Conservation (phyloP, 495 filamentous ascomycete species). For the Talaromyces nanjingensis region DNA sequence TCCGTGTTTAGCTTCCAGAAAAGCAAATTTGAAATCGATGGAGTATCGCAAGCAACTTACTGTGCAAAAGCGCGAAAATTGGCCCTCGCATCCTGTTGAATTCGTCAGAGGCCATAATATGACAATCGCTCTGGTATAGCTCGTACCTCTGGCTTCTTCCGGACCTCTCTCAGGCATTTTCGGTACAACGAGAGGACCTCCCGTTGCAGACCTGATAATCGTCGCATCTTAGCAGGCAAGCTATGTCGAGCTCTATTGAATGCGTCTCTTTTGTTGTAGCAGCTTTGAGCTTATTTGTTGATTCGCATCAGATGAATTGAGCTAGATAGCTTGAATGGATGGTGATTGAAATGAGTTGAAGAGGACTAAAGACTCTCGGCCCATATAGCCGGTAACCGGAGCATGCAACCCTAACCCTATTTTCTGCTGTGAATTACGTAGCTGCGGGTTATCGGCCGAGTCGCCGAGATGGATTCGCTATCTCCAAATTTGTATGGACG, state of each 20-base stretch:
- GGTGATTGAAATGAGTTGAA: background rate
- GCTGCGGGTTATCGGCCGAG: slow-evolving; percentile 18
- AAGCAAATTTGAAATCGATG: background rate
- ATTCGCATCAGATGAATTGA: background rate
- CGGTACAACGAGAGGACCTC: slow-evolving; percentile 85
- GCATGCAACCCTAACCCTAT: background rate
- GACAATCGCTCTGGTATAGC: background rate
- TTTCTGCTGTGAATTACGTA: background rate
- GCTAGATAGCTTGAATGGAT: background rate
- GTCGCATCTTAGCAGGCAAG: slow-evolving; percentile 5
- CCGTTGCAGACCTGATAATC: slow-evolving; percentile 82
- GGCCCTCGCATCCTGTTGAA: slow-evolving; percentile 35
- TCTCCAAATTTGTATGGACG: background rate
- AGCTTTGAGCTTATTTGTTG: background rate
- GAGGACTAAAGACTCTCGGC: background rate
- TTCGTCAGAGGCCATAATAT: background rate
- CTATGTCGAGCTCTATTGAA: background rate
- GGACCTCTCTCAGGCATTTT: slow-evolving; percentile 69
- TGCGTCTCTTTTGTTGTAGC: background rate
- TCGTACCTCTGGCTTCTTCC: slow-evolving; percentile 73
- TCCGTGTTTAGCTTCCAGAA: background rate
- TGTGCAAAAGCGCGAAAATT: slow-evolving; percentile 52
- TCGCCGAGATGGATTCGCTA: background rate
- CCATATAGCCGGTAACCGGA: background rate
- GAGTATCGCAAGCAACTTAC: slow-evolving; percentile 25